Evolutionary conservation across 371 early-diverging fungal species (phyloP).

Genomic region (Mortierella sp.): DNA sequence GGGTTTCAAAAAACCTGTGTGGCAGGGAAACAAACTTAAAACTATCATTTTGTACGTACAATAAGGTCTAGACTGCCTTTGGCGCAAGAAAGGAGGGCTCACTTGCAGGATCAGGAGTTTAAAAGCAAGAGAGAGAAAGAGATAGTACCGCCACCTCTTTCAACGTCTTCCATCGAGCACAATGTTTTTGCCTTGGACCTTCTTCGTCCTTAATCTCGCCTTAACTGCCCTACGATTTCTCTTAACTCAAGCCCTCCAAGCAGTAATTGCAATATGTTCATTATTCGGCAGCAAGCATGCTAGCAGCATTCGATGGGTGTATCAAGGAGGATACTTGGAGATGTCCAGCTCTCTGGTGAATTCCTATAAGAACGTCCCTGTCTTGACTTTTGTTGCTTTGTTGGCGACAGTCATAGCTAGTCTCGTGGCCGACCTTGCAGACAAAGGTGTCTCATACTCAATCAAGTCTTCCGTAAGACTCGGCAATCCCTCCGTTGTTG

Average conservation of each 20-base stretch:
- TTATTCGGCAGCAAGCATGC: conserved; percentile 6
- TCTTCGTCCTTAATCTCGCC: conserved; percentile 8
- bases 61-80: too few relatives aligned
- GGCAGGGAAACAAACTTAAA: too few relatives aligned
- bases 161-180: too few relatives aligned
- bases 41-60: too few relatives aligned
- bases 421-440: not conserved
- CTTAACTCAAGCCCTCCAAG: not conserved
- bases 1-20: too few relatives aligned
- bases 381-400: not conserved
- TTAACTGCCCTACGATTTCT: conserved; percentile 3
- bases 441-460: conserved; percentile 6
- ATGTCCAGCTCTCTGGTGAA: conserved; percentile 7
- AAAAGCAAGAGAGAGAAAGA: too few relatives aligned
- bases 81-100: too few relatives aligned
- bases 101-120: too few relatives aligned
- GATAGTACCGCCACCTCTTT: too few relatives aligned
- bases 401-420: not conserved
- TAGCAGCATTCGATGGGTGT: conserved; percentile 20
- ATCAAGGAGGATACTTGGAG: conserved; percentile 6
- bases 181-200: conserved; percentile 16
- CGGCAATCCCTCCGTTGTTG: not conserved
- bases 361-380: not conserved
- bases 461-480: not conserved
- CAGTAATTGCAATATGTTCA: conserved; percentile 16